Evolutionary conservation across 2,329 filamentous ascomycete genomes (phyloP).

Genomic region (Pseudogymnoascus sp.): DNA sequence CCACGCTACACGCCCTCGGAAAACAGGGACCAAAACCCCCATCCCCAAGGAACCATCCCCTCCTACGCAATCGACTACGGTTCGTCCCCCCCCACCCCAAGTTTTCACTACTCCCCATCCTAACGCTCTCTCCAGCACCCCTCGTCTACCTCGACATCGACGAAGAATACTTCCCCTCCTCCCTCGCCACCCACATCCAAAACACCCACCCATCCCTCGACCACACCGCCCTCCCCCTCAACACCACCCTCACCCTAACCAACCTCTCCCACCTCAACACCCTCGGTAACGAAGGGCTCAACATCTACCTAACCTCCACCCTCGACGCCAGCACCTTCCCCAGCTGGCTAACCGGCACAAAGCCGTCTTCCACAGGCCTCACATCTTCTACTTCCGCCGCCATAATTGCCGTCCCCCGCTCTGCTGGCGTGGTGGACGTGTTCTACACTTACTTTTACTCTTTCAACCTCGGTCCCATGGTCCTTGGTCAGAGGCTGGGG

Average conservation of each 20-base stretch:
- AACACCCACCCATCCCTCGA: conserved; percentile 39
- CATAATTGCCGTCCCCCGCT: conserved; percentile 37
- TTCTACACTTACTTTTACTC: conserved; percentile 14
- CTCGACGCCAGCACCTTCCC: conserved; percentile 38
- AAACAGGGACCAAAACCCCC: background rate
- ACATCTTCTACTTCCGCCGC: conserved; percentile 41
- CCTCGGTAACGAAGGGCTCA: conserved; percentile 30
- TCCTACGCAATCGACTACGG: conserved; percentile 2
- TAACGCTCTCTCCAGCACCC: conserved; percentile 31
- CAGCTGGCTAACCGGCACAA: conserved; percentile 42
- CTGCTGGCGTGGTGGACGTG: background rate
- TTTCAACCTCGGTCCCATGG: conserved; percentile 10
- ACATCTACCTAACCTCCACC: conserved; percentile 40
- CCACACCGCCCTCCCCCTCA: conserved; percentile 29
- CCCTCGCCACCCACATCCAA: conserved; percentile 36
- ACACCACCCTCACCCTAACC: conserved; percentile 34
- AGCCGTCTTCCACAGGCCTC: conserved; percentile 41
- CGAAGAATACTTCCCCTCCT: conserved; percentile 41
- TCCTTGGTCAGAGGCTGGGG: conserved; percentile 22
- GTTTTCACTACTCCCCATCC: no score
- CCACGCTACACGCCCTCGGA: background rate
- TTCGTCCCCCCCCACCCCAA: background rate
- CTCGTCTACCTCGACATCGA: conserved; percentile 40
- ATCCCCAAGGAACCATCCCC: background rate
- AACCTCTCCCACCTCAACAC: conserved; percentile 40